These are phyloP conservation scores for Saturnispora besseyi DNA, from an alignment of 805 yeast species.

Conservation along the genomic window DNA sequence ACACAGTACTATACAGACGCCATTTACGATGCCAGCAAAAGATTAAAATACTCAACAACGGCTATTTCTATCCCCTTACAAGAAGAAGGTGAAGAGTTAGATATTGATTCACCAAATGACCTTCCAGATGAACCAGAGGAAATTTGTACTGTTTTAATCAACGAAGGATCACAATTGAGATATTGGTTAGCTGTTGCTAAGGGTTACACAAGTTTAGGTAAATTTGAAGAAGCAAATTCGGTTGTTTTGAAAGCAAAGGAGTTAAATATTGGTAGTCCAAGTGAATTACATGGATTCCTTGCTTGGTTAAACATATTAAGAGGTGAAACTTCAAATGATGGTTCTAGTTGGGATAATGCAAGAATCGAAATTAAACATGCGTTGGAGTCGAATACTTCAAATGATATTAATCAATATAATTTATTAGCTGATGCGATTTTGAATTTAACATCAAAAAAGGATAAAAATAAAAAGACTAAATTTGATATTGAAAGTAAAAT, in stretches of 20 bases:
- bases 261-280: conserved; percentile 33
- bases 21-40: conserved; percentile 15
- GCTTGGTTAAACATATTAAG: conserved; percentile 64
- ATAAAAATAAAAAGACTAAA: conserved; percentile 47
- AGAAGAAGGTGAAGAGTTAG: conserved; percentile 75
- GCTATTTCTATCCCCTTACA: conserved; percentile 53
- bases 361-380: conserved; percentile 35
- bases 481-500: conserved; percentile 64
- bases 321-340: conserved; percentile 24
- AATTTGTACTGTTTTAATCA: conserved; percentile 64
- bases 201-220: conserved; percentile 62
- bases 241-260: conserved; percentile 55
- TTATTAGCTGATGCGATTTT: conserved; percentile 60
- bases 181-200: conserved; percentile 81
- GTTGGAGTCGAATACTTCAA: conserved; percentile 29
- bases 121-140: conserved; percentile 87
- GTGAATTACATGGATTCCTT: conserved; percentile 50
- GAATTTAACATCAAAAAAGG: conserved; percentile 55
- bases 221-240: conserved; percentile 50
- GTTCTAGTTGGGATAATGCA: conserved; percentile 23
- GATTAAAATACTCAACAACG: conserved; percentile 19
- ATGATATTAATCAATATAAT: conserved; percentile 36
- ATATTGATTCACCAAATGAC: conserved; percentile 71
- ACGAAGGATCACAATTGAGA: conserved; percentile 65
- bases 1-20: conserved; percentile 21